Evolutionary conservation across 371 early-diverging fungal genomes (phyloP).

Genomic region (Mycotypha africana): DNA sequence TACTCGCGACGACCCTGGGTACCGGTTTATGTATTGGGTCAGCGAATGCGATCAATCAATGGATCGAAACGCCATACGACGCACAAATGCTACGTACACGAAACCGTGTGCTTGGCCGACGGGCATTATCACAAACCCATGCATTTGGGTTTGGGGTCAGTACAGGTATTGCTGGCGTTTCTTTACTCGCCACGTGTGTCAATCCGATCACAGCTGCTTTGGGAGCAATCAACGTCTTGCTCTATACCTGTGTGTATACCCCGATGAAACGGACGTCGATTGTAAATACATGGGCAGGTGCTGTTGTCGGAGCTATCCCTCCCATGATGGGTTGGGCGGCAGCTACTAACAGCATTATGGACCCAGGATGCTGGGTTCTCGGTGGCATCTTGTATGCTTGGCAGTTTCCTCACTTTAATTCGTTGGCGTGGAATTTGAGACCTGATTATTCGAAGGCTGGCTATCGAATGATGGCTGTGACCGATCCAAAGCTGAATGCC

Average conservation of each 20-base stretch:
- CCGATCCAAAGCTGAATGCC: constrained; percentile 83
- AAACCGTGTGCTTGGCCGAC: constrained; percentile 81
- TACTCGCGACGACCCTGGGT: constrained; percentile 83
- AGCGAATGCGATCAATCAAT: constrained; percentile 95
- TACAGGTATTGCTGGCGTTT: constrained; percentile 71
- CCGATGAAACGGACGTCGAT: constrained; percentile 92
- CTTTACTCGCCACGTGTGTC: constrained; percentile 65
- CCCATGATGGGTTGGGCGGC: constrained; percentile 98
- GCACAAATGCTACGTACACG: constrained; percentile 96
- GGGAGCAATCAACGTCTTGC: constrained; percentile 79
- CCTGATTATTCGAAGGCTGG: constrained; percentile 96
- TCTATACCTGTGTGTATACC: constrained; percentile 91
- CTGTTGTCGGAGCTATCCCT: constrained; percentile 95
- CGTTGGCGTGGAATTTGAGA: constrained; percentile 86
- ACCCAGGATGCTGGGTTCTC: constrained; percentile 76
- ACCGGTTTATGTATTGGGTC: constrained; percentile 88
- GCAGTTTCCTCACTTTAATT: constrained; percentile 99
- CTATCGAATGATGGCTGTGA: constrained; percentile 92
- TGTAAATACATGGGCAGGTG: constrained; percentile 94
- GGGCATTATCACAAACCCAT: constrained; percentile 77
- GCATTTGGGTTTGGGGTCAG: constrained; percentile 75
- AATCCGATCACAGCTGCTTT: constrained; percentile 82
- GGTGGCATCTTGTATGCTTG: constrained; percentile 86
- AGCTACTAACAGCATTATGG: constrained; percentile 65
- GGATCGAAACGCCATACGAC: constrained; percentile 94